phyloP scores from a whole-genome alignment of 1,139 yeast genomes.

The Maudiozyma humilis region DNA sequence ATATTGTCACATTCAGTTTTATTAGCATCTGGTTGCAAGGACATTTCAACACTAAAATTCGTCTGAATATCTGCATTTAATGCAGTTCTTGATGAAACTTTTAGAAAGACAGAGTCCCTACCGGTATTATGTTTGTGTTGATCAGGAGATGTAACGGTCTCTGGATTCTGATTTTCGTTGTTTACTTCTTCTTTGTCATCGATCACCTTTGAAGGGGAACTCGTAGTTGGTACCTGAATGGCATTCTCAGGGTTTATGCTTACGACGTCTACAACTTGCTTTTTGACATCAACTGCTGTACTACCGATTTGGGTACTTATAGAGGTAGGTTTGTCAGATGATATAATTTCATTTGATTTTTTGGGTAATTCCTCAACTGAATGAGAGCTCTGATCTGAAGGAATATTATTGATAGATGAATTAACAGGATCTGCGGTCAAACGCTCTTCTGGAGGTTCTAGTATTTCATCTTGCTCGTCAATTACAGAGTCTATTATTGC shows the following conservation, averaged over 20 bases:
- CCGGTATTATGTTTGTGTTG: no score
- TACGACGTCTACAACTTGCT: no score
- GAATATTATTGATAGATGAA: no score
- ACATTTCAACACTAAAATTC: no score
- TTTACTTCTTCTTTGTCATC: neutral
- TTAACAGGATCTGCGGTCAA: neutral
- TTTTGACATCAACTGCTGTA: no score
- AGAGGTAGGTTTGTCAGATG: no score
- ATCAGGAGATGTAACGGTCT: no score
- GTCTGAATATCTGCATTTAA: neutral
- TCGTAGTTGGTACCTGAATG: slow-evolving; percentile 19
- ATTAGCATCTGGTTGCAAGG: neutral
- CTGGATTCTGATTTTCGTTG: no score
- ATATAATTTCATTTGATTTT: no score
- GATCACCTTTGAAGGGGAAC: slow-evolving; percentile 16
- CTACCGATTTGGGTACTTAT: no score
- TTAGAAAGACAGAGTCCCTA: slow-evolving; percentile 5
- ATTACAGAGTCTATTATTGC: neutral
- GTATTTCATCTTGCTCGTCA: neutral
- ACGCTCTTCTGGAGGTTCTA: neutral
- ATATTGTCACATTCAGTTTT: slow-evolving; percentile 5
- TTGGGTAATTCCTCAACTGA: no score
- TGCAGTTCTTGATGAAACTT: slow-evolving; percentile 14
- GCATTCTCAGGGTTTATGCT: slow-evolving; percentile 7
- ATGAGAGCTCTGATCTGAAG: no score